Percentiles rank a stretch among this genome's conserved stretches.
phyloP scores from a whole-genome alignment of 345 rosid genomes.

The Hypericum androsaemum region DNA sequence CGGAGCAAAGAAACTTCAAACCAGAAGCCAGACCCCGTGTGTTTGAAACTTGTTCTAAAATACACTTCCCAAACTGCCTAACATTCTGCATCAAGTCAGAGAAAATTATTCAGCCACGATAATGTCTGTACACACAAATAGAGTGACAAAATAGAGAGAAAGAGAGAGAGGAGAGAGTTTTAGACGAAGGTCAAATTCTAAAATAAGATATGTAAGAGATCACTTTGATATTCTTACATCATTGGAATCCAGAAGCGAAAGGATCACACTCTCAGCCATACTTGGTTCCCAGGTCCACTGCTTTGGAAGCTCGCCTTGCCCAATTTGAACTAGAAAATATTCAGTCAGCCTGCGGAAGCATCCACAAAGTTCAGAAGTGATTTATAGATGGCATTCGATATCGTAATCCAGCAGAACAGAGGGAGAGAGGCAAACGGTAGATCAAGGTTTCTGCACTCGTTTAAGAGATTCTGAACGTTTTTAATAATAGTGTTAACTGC shows the following conservation, averaged over 20 bases:
- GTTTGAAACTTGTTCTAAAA: slow-evolving; percentile 80
- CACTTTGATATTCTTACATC: slow-evolving; percentile 42
- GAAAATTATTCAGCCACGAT: slow-evolving; percentile 1
- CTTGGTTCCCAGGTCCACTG: slow-evolving; percentile 93
- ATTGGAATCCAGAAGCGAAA: slow-evolving; percentile 79
- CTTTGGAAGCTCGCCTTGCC: slow-evolving; percentile 49
- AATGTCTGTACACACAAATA: neutral
- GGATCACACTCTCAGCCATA: slow-evolving; percentile 79
- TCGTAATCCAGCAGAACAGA: neutral
- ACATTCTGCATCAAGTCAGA: slow-evolving; percentile 48
- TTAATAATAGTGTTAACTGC: no score
- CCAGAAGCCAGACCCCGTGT: slow-evolving; percentile 73
- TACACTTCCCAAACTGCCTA: slow-evolving; percentile 76
- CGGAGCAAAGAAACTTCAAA: slow-evolving; percentile 79
- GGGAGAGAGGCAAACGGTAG: neutral
- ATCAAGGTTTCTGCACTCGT: no score
- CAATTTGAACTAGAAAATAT: slow-evolving; percentile 58
- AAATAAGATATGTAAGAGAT: no score
- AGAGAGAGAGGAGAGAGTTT: neutral
- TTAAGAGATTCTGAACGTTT: no score
- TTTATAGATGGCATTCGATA: neutral
- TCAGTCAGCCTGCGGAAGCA: slow-evolving; percentile 57
- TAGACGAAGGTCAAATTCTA: neutral
- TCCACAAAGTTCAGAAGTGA: slow-evolving; percentile 4
- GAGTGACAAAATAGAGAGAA: neutral